phyloP scores from a whole-genome alignment of 108 stramenopile species.

The Schizochytrium sp. region DNA sequence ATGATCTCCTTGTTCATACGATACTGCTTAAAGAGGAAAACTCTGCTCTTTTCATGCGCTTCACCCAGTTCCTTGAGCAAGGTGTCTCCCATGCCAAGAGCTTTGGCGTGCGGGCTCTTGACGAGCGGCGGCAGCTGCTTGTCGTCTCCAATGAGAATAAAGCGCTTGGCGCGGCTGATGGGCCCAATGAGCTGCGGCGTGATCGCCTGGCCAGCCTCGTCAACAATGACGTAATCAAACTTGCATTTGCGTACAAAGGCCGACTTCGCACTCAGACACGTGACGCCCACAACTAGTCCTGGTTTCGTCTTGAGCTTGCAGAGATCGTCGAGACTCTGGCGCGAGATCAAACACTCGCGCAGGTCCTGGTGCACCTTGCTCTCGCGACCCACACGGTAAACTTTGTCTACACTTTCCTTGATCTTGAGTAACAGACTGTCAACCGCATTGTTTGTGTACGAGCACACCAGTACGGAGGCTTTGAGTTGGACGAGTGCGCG shows the following conservation, averaged over 20 bases:
- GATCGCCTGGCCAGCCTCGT: conserved; percentile 92
- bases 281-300: neutral
- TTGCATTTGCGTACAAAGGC: conserved; percentile 35
- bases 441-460: conserved; percentile 90
- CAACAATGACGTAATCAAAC: conserved; percentile 94
- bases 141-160: conserved; percentile 93
- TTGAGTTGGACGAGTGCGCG: conserved; percentile 72
- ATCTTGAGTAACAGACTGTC: conserved; percentile 85
- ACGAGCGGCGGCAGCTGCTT: conserved; percentile 93
- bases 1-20: conserved; percentile 88
- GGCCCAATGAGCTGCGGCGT: conserved; percentile 83
- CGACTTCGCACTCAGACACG: neutral
- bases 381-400: neutral
- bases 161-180: conserved; percentile 65
- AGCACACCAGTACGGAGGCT: conserved; percentile 76
- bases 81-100: conserved; percentile 70
- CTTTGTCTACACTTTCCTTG: conserved; percentile 34
- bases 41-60: conserved; percentile 59
- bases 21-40: conserved; percentile 80
- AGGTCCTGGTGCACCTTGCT: neutral
- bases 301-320: neutral
- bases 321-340: neutral
- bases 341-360: neutral
- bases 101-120: conserved; percentile 56
- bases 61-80: conserved; percentile 75